These are phyloP conservation scores for Saccharomyces pastorianus DNA, from an alignment of 1,139 yeast genomes.

Conservation along the genomic window DNA sequence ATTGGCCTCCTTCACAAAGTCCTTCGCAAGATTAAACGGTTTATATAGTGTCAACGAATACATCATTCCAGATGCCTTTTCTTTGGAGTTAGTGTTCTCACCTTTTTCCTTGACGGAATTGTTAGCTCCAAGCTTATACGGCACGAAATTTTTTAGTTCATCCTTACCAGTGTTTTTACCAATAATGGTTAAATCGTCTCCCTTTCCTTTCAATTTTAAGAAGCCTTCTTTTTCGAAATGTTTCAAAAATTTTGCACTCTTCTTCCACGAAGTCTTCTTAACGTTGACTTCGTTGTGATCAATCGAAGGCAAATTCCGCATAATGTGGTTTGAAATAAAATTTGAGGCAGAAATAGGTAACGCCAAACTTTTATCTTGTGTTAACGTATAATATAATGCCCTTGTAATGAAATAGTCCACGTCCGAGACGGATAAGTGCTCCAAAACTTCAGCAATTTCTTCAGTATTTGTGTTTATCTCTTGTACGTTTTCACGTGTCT, in stretches of 20 bases:
- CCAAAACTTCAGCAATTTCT: conserved; percentile 30
- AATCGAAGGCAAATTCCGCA: conserved; percentile 69
- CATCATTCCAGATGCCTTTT: conserved; percentile 24
- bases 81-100: not conserved
- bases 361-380: conserved; percentile 44
- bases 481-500: conserved; percentile 13
- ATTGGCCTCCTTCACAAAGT: conserved; percentile 43
- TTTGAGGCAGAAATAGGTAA: conserved; percentile 62
- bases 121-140: conserved; percentile 37
- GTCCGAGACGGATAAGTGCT: conserved; percentile 49
- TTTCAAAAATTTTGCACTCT: conserved; percentile 74
- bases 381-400: conserved; percentile 61
- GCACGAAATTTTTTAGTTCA: conserved; percentile 49
- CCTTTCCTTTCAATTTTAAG: conserved; percentile 62
- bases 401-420: conserved; percentile 67
- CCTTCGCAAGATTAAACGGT: conserved; percentile 45
- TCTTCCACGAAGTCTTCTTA: conserved; percentile 84
- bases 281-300: conserved; percentile 51
- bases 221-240: conserved; percentile 72
- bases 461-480: conserved; percentile 9
- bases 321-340: conserved; percentile 64
- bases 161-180: conserved; percentile 44
- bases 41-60: conserved; percentile 41
- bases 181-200: conserved; percentile 59
- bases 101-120: not conserved